Percentiles rank a stretch among this genome's conserved stretches.
Evolutionary conservation across 2,329 filamentous ascomycete genomes (phyloP).

Genomic region (Alternaria angustiovoidea): DNA sequence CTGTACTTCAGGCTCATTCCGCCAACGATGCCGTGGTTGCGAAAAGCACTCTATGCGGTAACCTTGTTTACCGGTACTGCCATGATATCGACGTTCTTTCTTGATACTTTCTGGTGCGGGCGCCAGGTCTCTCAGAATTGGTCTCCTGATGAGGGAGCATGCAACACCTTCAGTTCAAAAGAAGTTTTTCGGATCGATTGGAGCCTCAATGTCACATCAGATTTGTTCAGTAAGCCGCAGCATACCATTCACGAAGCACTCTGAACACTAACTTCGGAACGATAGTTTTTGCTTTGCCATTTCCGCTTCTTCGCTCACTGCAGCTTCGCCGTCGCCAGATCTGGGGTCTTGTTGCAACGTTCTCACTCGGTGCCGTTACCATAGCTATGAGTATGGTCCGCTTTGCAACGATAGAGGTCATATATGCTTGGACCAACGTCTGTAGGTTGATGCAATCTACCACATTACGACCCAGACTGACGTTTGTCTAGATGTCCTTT

Average conservation of each 20-base stretch:
- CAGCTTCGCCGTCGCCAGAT: conserved; percentile 31
- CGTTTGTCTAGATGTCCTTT: conserved; percentile 26
- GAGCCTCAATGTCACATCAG: conserved; percentile 23
- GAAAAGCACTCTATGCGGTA: conserved; percentile 21
- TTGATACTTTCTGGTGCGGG: conserved; percentile 33
- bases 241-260: not conserved
- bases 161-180: conserved; percentile 30
- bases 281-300: conserved; percentile 32
- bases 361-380: conserved; percentile 32
- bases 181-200: conserved; percentile 29
- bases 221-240: conserved; percentile 19
- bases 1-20: conserved; percentile 28
- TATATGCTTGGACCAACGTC: conserved; percentile 35
- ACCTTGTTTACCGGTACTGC: conserved; percentile 17
- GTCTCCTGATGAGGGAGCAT: conserved; percentile 25
- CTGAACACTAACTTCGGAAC: not conserved
- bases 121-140: conserved; percentile 29
- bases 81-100: conserved; percentile 25
- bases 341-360: conserved; percentile 32
- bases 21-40: conserved; percentile 26
- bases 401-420: conserved; percentile 31
- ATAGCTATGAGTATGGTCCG: conserved; percentile 34
- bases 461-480: not conserved
- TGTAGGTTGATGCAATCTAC: conserved; percentile 23
- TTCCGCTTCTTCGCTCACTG: conserved; percentile 31